Evolutionary conservation across 225 moss, liverwort and hornwort species (phyloP).

Genomic region (Asterella californica): DNA sequence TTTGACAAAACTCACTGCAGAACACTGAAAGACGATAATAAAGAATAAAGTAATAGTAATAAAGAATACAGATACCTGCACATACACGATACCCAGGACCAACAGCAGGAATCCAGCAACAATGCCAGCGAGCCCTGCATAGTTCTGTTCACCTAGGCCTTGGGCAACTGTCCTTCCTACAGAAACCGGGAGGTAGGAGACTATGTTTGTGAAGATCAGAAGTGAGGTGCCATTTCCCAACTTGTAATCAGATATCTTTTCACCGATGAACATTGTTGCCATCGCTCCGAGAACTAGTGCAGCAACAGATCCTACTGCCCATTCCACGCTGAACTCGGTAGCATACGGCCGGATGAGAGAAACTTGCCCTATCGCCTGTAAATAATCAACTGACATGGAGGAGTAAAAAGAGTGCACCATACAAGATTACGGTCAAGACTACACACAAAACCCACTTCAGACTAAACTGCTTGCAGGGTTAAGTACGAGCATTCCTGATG

Average conservation of each 20-base stretch:
- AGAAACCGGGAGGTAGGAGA: conserved; percentile 92
- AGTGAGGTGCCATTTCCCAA: conserved; percentile 92
- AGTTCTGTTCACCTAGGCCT: conserved; percentile 76
- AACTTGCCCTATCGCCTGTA: conserved; percentile 91
- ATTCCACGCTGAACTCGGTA: conserved; percentile 75
- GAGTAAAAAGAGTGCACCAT: background rate
- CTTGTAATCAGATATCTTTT: conserved; percentile 82
- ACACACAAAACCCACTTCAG: too few relatives aligned
- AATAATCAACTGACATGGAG: background rate
- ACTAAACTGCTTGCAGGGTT: background rate
- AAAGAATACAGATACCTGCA: conserved; percentile 54
- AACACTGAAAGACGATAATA: too few relatives aligned
- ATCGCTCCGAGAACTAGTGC: conserved; percentile 76
- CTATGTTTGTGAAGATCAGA: conserved; percentile 92
- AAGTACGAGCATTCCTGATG: background rate
- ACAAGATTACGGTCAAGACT: background rate
- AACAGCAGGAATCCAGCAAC: conserved; percentile 72
- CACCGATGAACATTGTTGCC: conserved; percentile 75
- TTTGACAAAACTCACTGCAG: too few relatives aligned
- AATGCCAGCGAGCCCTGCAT: conserved; percentile 73
- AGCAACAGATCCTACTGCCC: conserved; percentile 76
- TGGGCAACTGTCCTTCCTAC: conserved; percentile 87
- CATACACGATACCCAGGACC: conserved; percentile 94
- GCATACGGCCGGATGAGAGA: conserved; percentile 86
- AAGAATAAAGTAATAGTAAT: too few relatives aligned